phyloP scores from a whole-genome alignment of 345 rosid species.

The Murraya koenigii region DNA sequence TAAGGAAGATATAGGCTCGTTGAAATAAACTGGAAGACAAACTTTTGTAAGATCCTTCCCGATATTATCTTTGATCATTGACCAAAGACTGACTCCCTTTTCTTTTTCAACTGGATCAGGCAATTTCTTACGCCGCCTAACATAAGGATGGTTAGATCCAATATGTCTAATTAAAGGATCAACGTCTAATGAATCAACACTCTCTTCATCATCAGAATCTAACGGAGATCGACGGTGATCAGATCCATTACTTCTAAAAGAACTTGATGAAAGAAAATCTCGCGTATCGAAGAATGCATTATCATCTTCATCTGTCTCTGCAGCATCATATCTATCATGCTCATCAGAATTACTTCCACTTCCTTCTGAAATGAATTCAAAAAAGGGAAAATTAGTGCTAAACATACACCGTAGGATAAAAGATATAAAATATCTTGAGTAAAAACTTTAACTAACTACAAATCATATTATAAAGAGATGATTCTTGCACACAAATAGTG shows the following conservation, averaged over 20 bases:
- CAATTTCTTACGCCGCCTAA: slow-evolving; percentile 28
- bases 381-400: not conserved
- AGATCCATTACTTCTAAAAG: slow-evolving; percentile 25
- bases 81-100: slow-evolving; percentile 34
- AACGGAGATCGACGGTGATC: slow-evolving; percentile 12
- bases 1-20: slow-evolving; percentile 35
- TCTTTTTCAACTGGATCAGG: slow-evolving; percentile 34
- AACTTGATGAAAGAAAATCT: slow-evolving; percentile 31
- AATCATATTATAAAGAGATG: not conserved
- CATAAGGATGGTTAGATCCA: slow-evolving; percentile 15
- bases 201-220: slow-evolving; percentile 22
- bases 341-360: slow-evolving; percentile 34
- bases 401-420: not conserved
- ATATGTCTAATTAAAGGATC: slow-evolving; percentile 17
- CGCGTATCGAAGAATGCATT: slow-evolving; percentile 27
- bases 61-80: slow-evolving; percentile 36
- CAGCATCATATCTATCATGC: slow-evolving; percentile 17
- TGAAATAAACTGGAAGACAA: slow-evolving; percentile 37
- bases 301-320: slow-evolving; percentile 28
- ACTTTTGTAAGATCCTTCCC: slow-evolving; percentile 33
- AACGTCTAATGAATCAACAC: slow-evolving; percentile 15
- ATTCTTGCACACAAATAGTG: not conserved
- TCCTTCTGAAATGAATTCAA: slow-evolving; percentile 18
- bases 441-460: not conserved
- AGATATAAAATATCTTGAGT: not conserved